These are phyloP conservation scores for Zasmidium citrigriseum DNA, from an alignment of 2,329 filamentous ascomycete genomes.

Conservation along the genomic window DNA sequence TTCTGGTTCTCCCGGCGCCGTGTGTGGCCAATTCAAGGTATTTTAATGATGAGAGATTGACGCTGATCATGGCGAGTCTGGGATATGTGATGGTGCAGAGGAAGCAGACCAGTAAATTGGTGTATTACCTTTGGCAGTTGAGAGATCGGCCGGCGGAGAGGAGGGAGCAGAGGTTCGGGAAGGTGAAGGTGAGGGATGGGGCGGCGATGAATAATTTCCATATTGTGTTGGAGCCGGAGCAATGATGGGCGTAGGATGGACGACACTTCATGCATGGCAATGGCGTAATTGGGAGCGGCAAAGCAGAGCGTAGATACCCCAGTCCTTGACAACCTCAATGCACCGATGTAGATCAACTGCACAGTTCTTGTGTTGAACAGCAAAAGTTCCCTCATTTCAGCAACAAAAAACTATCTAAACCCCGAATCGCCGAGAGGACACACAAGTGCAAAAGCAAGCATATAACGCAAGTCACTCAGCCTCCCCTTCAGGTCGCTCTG, in stretches of 20 bases:
- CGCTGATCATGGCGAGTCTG: slow-evolving; percentile 72
- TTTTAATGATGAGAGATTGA: slow-evolving; percentile 69
- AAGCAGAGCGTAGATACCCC: background rate
- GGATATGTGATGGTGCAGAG: slow-evolving; percentile 67
- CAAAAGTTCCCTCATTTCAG: background rate
- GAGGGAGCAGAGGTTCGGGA: slow-evolving; percentile 55
- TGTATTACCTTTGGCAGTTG: slow-evolving; percentile 83
- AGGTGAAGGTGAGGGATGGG: slow-evolving; percentile 76
- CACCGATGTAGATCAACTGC: too few species aligned
- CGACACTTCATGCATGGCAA: background rate
- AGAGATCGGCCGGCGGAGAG: slow-evolving; percentile 28
- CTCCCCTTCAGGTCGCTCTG: background rate
- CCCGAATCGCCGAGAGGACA: background rate
- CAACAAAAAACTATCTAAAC: background rate
- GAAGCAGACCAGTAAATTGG: slow-evolving; percentile 79
- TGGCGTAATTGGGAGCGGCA: background rate
- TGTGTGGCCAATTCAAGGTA: slow-evolving; percentile 92
- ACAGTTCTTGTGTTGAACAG: too few species aligned
- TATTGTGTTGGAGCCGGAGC: slow-evolving; percentile 16
- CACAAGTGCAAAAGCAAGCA: background rate
- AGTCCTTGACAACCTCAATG: background rate
- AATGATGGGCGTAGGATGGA: background rate
- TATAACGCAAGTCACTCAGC: background rate
- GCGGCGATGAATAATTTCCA: slow-evolving; percentile 83
- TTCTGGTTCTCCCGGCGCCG: slow-evolving; percentile 84